Conservation (phyloP, 768 basidiomycete species). For the Coprinopsis sp. region DNA sequence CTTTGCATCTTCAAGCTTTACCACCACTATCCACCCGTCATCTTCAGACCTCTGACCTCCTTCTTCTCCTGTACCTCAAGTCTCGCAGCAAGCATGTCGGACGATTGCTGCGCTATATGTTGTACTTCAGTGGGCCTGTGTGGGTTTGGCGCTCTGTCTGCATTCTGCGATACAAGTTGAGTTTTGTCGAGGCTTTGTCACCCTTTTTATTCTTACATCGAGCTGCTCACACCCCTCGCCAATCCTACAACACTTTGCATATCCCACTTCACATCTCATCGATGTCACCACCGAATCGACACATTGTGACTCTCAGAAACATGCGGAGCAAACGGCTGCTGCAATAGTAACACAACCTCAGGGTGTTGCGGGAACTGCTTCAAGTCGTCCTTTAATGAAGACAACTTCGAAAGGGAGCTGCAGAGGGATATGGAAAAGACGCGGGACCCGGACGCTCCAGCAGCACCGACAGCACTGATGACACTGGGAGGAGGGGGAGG, state of each 20-base stretch:
- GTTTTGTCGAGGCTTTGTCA: background rate
- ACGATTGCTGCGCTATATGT: constrained; percentile 5
- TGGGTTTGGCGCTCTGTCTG: background rate
- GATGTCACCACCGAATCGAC: background rate
- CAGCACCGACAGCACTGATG: too few relatives aligned
- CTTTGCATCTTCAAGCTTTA: too few relatives aligned
- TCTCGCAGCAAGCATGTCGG: background rate
- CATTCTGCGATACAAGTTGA: constrained; percentile 4
- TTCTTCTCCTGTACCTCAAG: background rate
- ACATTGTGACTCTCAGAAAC: constrained; percentile 23
- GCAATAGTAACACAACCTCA: constrained; percentile 22
- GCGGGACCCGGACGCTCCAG: constrained; percentile 16
- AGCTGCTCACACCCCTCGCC: background rate
- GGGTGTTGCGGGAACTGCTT: constrained; percentile 47
- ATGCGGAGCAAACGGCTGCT: constrained; percentile 29
- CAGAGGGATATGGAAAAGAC: constrained; percentile 35
- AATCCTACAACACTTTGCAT: background rate
- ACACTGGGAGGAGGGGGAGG: too few relatives aligned
- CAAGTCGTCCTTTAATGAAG: constrained; percentile 39
- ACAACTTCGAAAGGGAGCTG: constrained; percentile 36
- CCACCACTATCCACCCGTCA: background rate
- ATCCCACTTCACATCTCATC: background rate
- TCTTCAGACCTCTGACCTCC: background rate
- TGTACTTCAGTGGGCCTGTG: background rate
- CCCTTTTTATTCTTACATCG: background rate